Conservation (phyloP, 305 asterid species). For the Solanum hybrid region DNA sequence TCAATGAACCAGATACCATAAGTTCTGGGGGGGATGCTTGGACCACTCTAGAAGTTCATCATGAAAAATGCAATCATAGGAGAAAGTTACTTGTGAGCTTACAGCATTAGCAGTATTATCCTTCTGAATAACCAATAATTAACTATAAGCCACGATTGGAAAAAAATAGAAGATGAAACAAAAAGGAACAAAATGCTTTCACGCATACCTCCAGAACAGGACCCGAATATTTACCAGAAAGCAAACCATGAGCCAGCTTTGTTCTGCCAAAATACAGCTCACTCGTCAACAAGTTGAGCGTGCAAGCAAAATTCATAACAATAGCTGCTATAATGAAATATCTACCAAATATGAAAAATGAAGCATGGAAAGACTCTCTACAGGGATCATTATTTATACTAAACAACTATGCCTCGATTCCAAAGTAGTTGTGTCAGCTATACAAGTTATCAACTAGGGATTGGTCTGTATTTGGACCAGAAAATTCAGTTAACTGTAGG, state of each 20-base stretch:
- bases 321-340: background rate
- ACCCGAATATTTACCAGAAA: slow-evolving; percentile 85
- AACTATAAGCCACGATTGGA: background rate
- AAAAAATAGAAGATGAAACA: background rate
- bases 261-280: slow-evolving; percentile 42
- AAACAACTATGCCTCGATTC: background rate
- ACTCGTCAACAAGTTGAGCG: background rate
- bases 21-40: background rate
- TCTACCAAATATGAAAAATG: background rate
- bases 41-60: background rate
- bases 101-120: slow-evolving; percentile 34
- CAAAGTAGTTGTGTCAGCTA: background rate
- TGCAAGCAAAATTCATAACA: background rate
- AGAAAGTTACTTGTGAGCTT: slow-evolving; percentile 32
- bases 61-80: background rate
- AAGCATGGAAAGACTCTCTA: background rate
- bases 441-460: background rate
- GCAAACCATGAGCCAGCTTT: slow-evolving; percentile 91
- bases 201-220: slow-evolving; percentile 57
- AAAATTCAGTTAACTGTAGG: background rate
- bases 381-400: background rate
- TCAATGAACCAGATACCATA: background rate
- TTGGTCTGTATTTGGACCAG: background rate
- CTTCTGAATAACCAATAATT: slow-evolving; percentile 26
- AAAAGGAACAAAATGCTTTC: background rate